Evolutionary conservation across 2,329 filamentous ascomycete genomes (phyloP).

Genomic region (Scedosporium minutisporum): DNA sequence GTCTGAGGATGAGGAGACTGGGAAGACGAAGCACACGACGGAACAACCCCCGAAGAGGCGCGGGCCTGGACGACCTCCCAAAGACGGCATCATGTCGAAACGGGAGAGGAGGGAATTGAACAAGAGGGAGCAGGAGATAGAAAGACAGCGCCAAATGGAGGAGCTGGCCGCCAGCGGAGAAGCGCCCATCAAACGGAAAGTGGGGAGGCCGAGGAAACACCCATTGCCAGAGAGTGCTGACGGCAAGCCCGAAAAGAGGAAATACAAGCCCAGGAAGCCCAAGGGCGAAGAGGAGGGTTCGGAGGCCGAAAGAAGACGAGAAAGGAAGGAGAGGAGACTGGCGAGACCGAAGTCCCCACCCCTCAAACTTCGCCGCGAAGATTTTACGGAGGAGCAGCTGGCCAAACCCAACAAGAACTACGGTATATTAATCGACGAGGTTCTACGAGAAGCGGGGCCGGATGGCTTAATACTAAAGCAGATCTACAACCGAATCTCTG

Average conservation of each 20-base stretch:
- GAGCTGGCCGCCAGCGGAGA: conserved; percentile 6
- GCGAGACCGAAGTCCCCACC: conserved; percentile 50
- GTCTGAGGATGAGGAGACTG: conserved; percentile 17
- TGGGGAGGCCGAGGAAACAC: conserved; percentile 56
- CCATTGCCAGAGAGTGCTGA: conserved; percentile 46
- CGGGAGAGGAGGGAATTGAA: conserved; percentile 57
- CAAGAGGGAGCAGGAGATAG: conserved; percentile 35
- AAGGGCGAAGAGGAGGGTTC: conserved; percentile 44
- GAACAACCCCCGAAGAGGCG: conserved; percentile 51
- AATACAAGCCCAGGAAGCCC: conserved; percentile 54
- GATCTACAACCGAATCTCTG: conserved; percentile 53
- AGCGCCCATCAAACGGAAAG: conserved; percentile 43
- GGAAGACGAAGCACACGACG: conserved; percentile 4
- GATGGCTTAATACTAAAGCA: conserved; percentile 50
- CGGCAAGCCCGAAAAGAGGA: conserved; percentile 51
- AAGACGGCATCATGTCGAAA: conserved; percentile 77
- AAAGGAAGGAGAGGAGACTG: conserved; percentile 50
- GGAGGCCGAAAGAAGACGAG: conserved; percentile 44
- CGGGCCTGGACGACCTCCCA: conserved; percentile 71
- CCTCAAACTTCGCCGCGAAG: conserved; percentile 41
- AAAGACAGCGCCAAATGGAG: conserved; percentile 16
- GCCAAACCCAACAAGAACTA: conserved; percentile 55
- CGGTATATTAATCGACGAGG: conserved; percentile 50
- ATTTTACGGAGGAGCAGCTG: conserved; percentile 49
- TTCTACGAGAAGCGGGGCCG: conserved; percentile 41